Percentiles rank a stretch among this genome's conserved stretches.
Conservation (phyloP, 78 protist species). For the Andalucia godoyi region DNA sequence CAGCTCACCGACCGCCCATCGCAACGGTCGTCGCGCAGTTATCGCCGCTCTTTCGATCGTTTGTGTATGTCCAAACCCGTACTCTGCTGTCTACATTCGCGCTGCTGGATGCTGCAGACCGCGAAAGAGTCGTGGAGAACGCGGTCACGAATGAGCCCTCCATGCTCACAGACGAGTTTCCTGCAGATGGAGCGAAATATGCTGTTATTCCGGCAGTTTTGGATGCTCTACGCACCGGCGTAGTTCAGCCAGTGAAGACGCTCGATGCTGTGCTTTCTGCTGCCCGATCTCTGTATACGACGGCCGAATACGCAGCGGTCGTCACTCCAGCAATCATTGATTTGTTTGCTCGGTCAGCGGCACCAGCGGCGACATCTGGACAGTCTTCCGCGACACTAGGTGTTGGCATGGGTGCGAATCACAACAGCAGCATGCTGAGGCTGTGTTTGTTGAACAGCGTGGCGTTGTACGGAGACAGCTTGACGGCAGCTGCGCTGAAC, state of each 20-base stretch:
- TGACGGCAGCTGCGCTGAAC: neutral
- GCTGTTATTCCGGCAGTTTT: constrained; percentile 14
- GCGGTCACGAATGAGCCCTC: constrained; percentile 8
- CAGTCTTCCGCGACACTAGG: no score
- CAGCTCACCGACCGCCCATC: no score
- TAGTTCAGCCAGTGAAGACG: neutral
- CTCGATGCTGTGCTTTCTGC: constrained; percentile 20
- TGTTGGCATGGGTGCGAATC: no score
- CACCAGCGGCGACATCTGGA: no score
- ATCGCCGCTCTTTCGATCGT: neutral
- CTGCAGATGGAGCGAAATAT: constrained; percentile 1
- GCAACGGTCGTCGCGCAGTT: neutral
- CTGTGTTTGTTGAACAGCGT: neutral
- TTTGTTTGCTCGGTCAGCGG: constrained; percentile 4
- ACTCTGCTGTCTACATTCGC: neutral
- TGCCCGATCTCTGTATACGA: neutral
- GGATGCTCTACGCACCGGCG: constrained; percentile 17
- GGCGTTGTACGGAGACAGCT: neutral
- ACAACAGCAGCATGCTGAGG: constrained; percentile 6
- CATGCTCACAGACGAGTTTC: neutral
- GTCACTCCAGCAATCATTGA: constrained; percentile 7
- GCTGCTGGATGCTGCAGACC: neutral
- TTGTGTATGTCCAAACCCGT: neutral
- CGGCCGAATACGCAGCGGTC: neutral
- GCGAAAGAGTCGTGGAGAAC: constrained; percentile 16